A percentile compares a stretch with the other conserved stretches of the same genome.
These are phyloP conservation scores for Fraxinus excelsior DNA, from an alignment of 257 asterid species.

Conservation along the genomic window DNA sequence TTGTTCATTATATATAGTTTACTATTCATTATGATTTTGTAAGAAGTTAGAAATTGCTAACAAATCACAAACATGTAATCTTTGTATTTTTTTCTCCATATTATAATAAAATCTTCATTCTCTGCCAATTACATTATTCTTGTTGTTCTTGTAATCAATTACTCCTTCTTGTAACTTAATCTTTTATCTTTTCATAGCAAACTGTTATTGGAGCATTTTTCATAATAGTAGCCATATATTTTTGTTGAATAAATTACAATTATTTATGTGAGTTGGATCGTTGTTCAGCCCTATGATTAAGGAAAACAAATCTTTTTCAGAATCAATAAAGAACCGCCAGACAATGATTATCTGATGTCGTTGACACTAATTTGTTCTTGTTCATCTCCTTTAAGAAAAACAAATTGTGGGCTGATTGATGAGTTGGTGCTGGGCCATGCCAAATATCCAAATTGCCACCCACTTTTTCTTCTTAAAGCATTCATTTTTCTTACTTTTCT, in stretches of 20 bases:
- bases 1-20: too few species aligned
- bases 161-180: too few species aligned
- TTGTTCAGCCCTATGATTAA: constrained; percentile 45
- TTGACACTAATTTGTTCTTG: background rate
- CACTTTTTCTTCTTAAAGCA: constrained; percentile 31
- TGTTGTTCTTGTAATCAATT: too few species aligned
- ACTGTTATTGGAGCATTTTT: too few species aligned
- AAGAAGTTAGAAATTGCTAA: too few species aligned
- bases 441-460: constrained; percentile 26
- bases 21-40: too few species aligned
- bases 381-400: constrained; percentile 2
- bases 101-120: too few species aligned
- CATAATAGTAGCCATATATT: background rate
- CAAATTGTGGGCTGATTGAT: background rate
- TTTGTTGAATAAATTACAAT: constrained; percentile 26
- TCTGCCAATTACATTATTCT: too few species aligned
- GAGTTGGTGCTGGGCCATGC: constrained; percentile 32
- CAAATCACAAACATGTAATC: too few species aligned
- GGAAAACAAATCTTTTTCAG: constrained; percentile 14
- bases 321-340: constrained; percentile 27
- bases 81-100: too few species aligned
- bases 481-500: constrained; percentile 35
- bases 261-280: constrained; percentile 24
- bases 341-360: constrained; percentile 15
- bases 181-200: too few species aligned